A percentile compares a stretch with the other conserved stretches of the same genome.
Conservation (phyloP, 2,329 filamentous ascomycete species). For the Cordyceps javanica region DNA sequence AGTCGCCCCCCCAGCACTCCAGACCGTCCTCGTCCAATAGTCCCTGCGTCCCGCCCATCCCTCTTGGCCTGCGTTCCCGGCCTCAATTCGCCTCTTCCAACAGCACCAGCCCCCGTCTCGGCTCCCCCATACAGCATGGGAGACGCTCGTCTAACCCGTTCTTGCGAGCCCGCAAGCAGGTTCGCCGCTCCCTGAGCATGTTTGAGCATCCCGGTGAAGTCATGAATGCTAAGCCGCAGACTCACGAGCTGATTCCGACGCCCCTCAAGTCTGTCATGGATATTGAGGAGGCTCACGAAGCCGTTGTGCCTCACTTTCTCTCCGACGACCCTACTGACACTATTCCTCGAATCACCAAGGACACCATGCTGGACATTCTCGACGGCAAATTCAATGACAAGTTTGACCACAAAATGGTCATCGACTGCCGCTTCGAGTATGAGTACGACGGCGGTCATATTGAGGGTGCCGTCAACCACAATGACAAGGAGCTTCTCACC, state of each 20-base stretch:
- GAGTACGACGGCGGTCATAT: conserved; percentile 97
- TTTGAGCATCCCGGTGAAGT: conserved; percentile 88
- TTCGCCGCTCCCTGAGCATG: conserved; percentile 93
- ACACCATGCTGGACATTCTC: conserved; percentile 79
- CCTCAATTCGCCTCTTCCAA: conserved; percentile 57
- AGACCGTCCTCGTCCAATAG: conserved; percentile 56
- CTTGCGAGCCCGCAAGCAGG: conserved; percentile 76
- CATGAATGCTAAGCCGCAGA: conserved; percentile 66
- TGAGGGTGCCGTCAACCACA: conserved; percentile 88
- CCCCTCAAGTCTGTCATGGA: conserved; percentile 72
- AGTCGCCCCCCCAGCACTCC: conserved; percentile 69
- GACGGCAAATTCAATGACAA: conserved; percentile 73
- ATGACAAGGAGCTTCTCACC: conserved; percentile 86
- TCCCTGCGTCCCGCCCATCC: conserved; percentile 45
- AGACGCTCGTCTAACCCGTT: conserved; percentile 69
- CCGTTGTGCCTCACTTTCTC: conserved; percentile 76
- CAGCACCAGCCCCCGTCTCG: conserved; percentile 54
- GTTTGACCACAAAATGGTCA: conserved; percentile 77
- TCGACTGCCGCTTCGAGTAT: conserved; percentile 98
- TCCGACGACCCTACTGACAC: conserved; percentile 75
- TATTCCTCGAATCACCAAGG: conserved; percentile 78
- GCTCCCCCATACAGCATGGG: conserved; percentile 65
- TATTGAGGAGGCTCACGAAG: conserved; percentile 68
- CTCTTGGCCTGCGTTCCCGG: conserved; percentile 57
- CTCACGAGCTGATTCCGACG: conserved; percentile 40